Percentiles rank a stretch among this genome's conserved stretches.
phyloP scores from a whole-genome alignment of 805 yeast genomes.

The Kluyveromyces lactis region DNA sequence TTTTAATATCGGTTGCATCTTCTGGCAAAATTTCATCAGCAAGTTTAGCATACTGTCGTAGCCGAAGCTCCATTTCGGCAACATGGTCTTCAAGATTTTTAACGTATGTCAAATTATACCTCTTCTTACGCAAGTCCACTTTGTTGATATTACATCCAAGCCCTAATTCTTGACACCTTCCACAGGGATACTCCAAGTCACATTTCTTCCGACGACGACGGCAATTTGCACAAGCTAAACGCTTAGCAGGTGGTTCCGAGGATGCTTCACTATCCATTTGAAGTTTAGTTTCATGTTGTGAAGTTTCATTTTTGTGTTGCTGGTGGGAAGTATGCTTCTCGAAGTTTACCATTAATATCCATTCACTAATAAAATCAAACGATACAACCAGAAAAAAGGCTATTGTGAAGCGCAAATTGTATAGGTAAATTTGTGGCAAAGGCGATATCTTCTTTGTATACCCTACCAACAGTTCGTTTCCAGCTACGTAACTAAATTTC shows the following conservation, averaged over 20 bases:
- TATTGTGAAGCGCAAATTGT: no score
- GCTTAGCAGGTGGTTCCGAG: slow-evolving; percentile 7
- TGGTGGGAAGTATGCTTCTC: no score
- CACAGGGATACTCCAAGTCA: slow-evolving; percentile 41
- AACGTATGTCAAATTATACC: slow-evolving; percentile 45
- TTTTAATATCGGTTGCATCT: slow-evolving; percentile 11
- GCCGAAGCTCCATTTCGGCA: slow-evolving; percentile 21
- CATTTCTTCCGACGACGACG: slow-evolving; percentile 38
- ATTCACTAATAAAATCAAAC: no score
- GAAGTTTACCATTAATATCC: no score
- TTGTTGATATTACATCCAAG: slow-evolving; percentile 40
- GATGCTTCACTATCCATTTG: neutral
- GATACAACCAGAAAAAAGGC: no score
- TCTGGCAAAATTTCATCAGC: slow-evolving; percentile 17
- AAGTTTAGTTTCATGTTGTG: no score
- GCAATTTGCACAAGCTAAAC: slow-evolving; percentile 30
- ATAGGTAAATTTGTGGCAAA: no score
- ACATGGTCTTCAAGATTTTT: slow-evolving; percentile 33
- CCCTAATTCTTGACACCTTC: slow-evolving; percentile 36
- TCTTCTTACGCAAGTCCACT: slow-evolving; percentile 42
- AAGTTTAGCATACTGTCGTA: slow-evolving; percentile 16
- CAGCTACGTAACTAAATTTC: no score
- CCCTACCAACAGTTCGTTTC: no score
- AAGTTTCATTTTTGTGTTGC: no score
- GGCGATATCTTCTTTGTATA: no score